These are phyloP conservation scores for Metarhizium album DNA, from an alignment of 2,329 filamentous ascomycete species.

Conservation along the genomic window DNA sequence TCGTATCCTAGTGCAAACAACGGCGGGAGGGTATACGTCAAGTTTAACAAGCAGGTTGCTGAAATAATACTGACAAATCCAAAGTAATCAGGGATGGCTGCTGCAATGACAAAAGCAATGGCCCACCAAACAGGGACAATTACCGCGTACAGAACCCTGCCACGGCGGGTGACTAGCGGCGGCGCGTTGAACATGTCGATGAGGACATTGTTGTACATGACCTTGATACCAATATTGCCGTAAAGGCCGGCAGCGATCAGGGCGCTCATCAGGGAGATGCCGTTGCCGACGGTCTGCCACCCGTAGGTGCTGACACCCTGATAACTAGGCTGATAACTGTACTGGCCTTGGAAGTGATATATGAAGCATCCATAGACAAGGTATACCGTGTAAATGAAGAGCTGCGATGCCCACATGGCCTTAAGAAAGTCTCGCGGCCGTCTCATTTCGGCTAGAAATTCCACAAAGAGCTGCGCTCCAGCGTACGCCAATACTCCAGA, in stretches of 20 bases:
- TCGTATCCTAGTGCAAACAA: constrained; percentile 12
- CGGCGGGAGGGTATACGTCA: constrained; percentile 49
- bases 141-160: constrained; percentile 38
- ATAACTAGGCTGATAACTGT: constrained; percentile 31
- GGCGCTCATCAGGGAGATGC: constrained; percentile 29
- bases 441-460: constrained; percentile 43
- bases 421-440: constrained; percentile 33
- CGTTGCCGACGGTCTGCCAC: constrained; percentile 34
- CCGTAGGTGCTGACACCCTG: constrained; percentile 30
- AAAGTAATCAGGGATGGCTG: constrained; percentile 41
- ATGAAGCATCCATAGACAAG: constrained; percentile 29
- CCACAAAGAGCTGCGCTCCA: constrained; percentile 46
- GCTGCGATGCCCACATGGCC: constrained; percentile 28
- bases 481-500: constrained; percentile 44
- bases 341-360: constrained; percentile 33
- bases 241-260: constrained; percentile 39
- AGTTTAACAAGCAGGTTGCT: constrained; percentile 44
- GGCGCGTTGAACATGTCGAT: constrained; percentile 39
- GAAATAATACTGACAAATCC: constrained; percentile 37
- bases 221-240: constrained; percentile 43
- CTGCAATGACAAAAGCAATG: constrained; percentile 42
- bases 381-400: constrained; percentile 31
- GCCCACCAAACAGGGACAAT: constrained; percentile 47
- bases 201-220: constrained; percentile 42
- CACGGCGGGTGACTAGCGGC: constrained; percentile 31